Percentiles rank a stretch among this genome's conserved stretches.
Conservation (phyloP, 768 basidiomycete species). For the Macrolepiota fuliginosa region DNA sequence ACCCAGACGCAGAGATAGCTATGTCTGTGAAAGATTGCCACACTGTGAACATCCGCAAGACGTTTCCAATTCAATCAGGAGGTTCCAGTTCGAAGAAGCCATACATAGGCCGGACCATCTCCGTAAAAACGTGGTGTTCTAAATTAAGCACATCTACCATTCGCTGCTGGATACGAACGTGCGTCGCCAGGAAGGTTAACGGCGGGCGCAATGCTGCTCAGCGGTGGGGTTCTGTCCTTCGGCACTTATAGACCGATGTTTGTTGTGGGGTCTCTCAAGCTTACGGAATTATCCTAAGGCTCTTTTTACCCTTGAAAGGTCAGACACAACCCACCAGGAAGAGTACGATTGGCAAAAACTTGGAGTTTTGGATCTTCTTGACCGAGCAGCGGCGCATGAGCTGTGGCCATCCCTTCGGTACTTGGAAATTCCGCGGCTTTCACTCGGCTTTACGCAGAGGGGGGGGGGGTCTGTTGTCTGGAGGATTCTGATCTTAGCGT, state of each 20-base stretch:
- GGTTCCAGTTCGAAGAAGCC: not conserved
- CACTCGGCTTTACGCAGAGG: not conserved
- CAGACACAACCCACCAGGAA: not conserved
- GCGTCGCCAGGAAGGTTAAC: not conserved
- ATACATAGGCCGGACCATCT: not conserved
- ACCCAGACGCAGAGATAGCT: not conserved
- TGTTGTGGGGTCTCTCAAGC: not conserved
- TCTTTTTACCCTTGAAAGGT: too few relatives aligned
- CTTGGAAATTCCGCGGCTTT: not conserved
- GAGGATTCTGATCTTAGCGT: not conserved
- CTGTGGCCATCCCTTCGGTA: not conserved
- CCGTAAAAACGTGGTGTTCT: not conserved
- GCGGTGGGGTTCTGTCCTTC: not conserved
- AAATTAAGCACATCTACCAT: not conserved
- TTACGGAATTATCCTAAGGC: not conserved
- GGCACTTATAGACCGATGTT: not conserved
- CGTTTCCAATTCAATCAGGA: not conserved
- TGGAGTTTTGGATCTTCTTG: not conserved
- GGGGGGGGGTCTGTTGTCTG: not conserved
- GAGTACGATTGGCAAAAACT: not conserved
- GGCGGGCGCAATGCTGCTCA: not conserved
- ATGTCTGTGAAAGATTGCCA: not conserved
- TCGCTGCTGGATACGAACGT: constrained; percentile 6
- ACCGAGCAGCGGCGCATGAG: not conserved
- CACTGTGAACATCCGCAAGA: not conserved